phyloP scores from a whole-genome alignment of 2,329 filamentous ascomycete genomes.

The Scorias spongiosa region DNA sequence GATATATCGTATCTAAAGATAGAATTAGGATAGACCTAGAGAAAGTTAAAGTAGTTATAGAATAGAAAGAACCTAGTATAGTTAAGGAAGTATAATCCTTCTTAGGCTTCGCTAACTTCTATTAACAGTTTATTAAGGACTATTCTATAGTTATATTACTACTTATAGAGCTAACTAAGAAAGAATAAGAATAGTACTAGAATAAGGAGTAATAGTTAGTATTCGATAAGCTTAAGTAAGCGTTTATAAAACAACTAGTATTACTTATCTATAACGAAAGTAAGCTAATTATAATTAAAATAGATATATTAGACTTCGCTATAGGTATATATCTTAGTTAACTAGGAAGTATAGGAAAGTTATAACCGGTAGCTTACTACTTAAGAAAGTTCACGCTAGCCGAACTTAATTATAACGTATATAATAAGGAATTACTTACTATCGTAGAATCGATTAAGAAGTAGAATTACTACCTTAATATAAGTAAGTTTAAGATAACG shows the following conservation, averaged over 20 bases:
- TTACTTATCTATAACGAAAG: not conserved
- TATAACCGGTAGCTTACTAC: constrained; percentile 7
- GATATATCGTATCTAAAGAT: constrained; percentile 14
- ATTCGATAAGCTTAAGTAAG: constrained; percentile 1
- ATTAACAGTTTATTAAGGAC: constrained; percentile 1
- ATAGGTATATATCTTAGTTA: constrained; percentile 2
- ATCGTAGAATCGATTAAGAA: not conserved
- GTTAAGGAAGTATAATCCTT: constrained; percentile 12
- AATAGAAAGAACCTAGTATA: constrained; percentile 11
- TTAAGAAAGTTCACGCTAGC: constrained; percentile 5
- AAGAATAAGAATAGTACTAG: constrained; percentile 1
- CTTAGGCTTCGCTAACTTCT: constrained; percentile 2
- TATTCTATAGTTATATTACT: constrained; percentile 1
- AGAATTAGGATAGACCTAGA: constrained; percentile 14
- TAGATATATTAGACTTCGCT: not conserved
- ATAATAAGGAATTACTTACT: not conserved
- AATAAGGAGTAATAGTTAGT: not conserved
- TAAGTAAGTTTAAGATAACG: not conserved
- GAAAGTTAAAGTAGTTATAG: constrained; percentile 13
- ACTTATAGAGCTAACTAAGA: not conserved
- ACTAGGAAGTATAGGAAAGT: constrained; percentile 1
- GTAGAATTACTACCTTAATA: not conserved
- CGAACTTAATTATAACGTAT: constrained; percentile 5
- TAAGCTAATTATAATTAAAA: not conserved
- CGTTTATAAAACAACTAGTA: not conserved